These are phyloP conservation scores for Phytophthora quininea DNA, from an alignment of 352 stramenopile species.

Conservation along the genomic window DNA sequence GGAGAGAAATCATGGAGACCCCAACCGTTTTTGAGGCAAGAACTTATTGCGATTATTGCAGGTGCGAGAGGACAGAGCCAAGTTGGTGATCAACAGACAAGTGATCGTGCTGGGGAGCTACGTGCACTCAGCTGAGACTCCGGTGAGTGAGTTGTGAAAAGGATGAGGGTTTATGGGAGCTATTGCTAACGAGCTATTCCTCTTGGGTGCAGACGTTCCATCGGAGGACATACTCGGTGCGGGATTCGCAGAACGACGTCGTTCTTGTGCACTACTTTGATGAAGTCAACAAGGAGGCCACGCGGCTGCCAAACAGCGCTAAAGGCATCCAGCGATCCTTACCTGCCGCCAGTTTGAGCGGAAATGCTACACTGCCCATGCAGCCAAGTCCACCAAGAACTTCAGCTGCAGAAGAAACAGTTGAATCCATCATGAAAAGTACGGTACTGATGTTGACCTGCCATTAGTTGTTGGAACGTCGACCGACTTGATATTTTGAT, in stretches of 20 bases:
- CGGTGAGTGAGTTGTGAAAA: conserved; percentile 39
- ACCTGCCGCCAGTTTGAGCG: conserved; percentile 12
- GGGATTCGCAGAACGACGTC: conserved; percentile 66
- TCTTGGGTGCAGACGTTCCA: conserved; percentile 70
- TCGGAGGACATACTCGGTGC: conserved; percentile 80
- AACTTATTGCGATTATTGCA: conserved; percentile 15
- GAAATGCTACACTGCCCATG: neutral
- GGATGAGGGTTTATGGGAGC: neutral
- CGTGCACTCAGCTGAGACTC: conserved; percentile 78
- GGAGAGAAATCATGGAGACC: neutral
- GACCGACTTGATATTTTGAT: conserved; percentile 14
- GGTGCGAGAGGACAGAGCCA: conserved; percentile 84
- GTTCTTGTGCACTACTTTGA: conserved; percentile 91
- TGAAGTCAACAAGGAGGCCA: conserved; percentile 58
- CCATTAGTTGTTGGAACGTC: neutral
- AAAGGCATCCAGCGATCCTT: conserved; percentile 54
- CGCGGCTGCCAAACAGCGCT: neutral
- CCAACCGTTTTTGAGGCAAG: too few species aligned
- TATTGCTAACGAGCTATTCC: conserved; percentile 5
- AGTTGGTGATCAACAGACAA: conserved; percentile 85
- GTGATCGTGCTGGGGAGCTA: conserved; percentile 84
- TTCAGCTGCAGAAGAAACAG: conserved; percentile 33
- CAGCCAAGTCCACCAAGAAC: conserved; percentile 10
- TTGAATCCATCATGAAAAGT: conserved; percentile 72
- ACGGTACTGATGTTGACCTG: conserved; percentile 1